Evolutionary conservation across 805 yeast species (phyloP).

Genomic region (Ogataea thermomethanolica): DNA sequence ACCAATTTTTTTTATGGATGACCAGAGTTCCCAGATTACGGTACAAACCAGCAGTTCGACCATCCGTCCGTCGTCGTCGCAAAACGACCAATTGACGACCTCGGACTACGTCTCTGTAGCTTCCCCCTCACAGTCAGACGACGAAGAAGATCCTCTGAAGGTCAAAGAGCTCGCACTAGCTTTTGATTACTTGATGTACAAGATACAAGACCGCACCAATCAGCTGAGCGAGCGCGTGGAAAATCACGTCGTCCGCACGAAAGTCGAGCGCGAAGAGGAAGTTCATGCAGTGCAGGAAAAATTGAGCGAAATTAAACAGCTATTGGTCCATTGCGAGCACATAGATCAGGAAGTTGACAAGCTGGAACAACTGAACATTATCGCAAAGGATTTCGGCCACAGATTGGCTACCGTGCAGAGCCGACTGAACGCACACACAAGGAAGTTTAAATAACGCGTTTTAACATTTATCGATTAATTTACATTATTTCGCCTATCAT

Average conservation of each 20-base stretch:
- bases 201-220: constrained; percentile 54
- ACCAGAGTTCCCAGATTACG: constrained; percentile 21
- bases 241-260: constrained; percentile 24
- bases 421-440: constrained; percentile 17
- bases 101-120: constrained; percentile 7
- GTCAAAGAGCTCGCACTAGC: constrained; percentile 56
- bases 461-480: constrained; percentile 4
- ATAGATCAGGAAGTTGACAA: constrained; percentile 32
- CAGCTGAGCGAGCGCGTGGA: constrained; percentile 33
- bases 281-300: constrained; percentile 20
- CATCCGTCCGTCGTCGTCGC: constrained; percentile 14
- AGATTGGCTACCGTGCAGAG: constrained; percentile 25
- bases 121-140: constrained; percentile 2
- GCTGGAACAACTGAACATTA: constrained; percentile 31
- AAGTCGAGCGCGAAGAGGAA: constrained; percentile 23
- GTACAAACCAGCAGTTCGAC: constrained; percentile 20
- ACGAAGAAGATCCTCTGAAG: constrained; percentile 56
- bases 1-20: constrained; percentile 15
- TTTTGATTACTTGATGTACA: constrained; percentile 62
- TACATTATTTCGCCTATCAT: constrained; percentile 11
- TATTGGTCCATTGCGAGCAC: constrained; percentile 25
- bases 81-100: constrained; percentile 14
- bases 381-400: constrained; percentile 29
- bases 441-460: constrained; percentile 12
- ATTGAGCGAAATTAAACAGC: constrained; percentile 15